These are phyloP conservation scores for Mimosa pudica DNA, from an alignment of 306 rosid genomes.

Conservation along the genomic window DNA sequence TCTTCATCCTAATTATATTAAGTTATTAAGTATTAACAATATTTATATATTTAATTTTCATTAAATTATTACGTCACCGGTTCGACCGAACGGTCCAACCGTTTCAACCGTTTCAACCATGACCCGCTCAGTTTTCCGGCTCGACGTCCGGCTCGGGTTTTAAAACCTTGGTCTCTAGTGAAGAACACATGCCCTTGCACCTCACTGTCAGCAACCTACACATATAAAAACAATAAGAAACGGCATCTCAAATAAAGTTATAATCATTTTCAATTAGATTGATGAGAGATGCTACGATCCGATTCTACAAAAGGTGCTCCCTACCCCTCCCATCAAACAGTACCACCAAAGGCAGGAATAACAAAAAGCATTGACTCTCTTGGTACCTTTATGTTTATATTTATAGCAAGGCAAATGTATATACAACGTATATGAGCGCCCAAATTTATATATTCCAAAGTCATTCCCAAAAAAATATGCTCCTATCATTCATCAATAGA, in stretches of 20 bases:
- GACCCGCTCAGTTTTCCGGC: too few relatives aligned
- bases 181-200: constrained; percentile 66
- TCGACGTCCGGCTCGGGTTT: too few relatives aligned
- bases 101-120: too few relatives aligned
- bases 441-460: background rate
- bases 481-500: too few relatives aligned
- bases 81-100: too few relatives aligned
- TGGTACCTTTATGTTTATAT: constrained; percentile 72
- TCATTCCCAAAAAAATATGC: background rate
- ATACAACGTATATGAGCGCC: background rate
- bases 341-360: constrained; percentile 94
- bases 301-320: constrained; percentile 80
- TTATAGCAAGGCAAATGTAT: constrained; percentile 23
- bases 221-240: constrained; percentile 36
- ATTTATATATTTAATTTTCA: too few relatives aligned
- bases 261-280: constrained; percentile 34
- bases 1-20: too few relatives aligned
- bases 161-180: too few relatives aligned
- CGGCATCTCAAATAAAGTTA: constrained; percentile 13
- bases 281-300: constrained; percentile 79
- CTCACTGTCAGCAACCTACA: constrained; percentile 84
- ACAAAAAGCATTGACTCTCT: constrained; percentile 86
- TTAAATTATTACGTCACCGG: too few relatives aligned
- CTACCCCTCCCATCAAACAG: constrained; percentile 91
- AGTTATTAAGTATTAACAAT: too few relatives aligned